Evolutionary conservation across 2,329 filamentous ascomycete species (phyloP), one percentile per base, ranked within the genome.

Genomic region (Venturia carpophila): DNA sequence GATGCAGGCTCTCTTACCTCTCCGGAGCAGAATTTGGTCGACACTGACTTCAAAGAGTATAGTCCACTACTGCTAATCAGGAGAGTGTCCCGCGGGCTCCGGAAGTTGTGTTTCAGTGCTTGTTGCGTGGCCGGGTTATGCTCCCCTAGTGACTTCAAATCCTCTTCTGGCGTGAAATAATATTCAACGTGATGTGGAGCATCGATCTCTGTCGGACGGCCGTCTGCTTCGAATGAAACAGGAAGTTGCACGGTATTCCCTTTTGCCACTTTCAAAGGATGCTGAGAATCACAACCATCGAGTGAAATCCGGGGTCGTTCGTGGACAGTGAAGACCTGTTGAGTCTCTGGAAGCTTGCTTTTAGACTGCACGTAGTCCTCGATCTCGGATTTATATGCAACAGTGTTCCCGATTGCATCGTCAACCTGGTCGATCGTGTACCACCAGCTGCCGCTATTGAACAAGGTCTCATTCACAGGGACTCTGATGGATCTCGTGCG

Each of bases 1-100:
- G 92, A 94, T 2, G 93, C 90, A 37, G 94, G 94, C 74, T 99
- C 94, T 68, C 93, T 83, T 5, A 99, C 87, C 70, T 97, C 92
- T 58, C 94, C 94, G 42, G 86, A 81, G 72, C 94, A 99, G 67
- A 86, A 89, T 30, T 89, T 87, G 65, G 90, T 95, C 1, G 87
- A 85, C 9, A 97, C 84, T 17, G 89, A 85, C 68, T 86, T 88
- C 66, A 99, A 77, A 0, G 89, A 93, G 77, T 99, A 99, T 34
- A 97, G 83, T 60, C 95, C 94, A 37, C 91, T 86, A 42, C 88
- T 84, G 34, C 85, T 85, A 66, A 97, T 90, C 17, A 76, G 78
- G 1, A 91, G 88, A 66, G 82, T 81, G 64, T 91, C 84, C 52
- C 83, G 78, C 10, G 41, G 19, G 24, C 66, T 66, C 15, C 52